Percentiles rank a stretch among this genome's conserved stretches.
These are phyloP conservation scores for Digitaria exilis DNA, from an alignment of 202 grass and related monocot species.

Conservation along the genomic window DNA sequence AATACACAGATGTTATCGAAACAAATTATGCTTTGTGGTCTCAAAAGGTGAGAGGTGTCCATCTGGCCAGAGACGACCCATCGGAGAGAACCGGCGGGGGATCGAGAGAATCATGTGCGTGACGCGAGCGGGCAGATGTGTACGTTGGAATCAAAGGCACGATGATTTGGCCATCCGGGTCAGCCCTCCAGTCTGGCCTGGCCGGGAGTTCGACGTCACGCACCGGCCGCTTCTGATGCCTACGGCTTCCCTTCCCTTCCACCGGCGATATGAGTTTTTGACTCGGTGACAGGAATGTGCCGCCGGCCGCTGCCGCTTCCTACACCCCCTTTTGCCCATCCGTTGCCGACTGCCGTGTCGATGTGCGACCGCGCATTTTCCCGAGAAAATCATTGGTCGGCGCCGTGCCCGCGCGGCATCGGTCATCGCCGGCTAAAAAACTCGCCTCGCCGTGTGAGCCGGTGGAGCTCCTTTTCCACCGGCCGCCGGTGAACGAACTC, in stretches of 20 bases:
- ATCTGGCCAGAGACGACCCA: too few relatives aligned
- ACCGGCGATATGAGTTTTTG: constrained; percentile 22
- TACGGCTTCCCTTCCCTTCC: constrained; percentile 16
- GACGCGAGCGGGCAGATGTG: constrained; percentile 1
- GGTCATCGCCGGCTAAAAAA: background rate
- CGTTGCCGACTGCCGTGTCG: constrained; percentile 19
- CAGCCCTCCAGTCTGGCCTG: constrained; percentile 29
- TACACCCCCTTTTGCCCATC: background rate
- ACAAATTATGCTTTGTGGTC: too few relatives aligned
- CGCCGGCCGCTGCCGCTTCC: background rate
- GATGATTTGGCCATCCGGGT: background rate
- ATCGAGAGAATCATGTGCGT: constrained; percentile 37
- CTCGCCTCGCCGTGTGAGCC: too few relatives aligned
- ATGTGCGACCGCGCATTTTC: too few relatives aligned
- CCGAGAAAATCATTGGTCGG: constrained; percentile 6
- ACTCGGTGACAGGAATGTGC: constrained; percentile 33
- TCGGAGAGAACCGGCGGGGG: too few relatives aligned
- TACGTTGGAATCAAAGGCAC: background rate
- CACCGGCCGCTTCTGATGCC: constrained; percentile 18
- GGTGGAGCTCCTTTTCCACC: background rate
- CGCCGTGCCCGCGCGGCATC: background rate
- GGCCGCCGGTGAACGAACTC: background rate
- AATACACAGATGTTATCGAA: too few relatives aligned
- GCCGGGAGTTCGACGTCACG: background rate
- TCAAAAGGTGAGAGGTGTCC: too few relatives aligned